These are phyloP conservation scores for Boletus huronensis DNA, from an alignment of 768 basidiomycete genomes.

Conservation along the genomic window DNA sequence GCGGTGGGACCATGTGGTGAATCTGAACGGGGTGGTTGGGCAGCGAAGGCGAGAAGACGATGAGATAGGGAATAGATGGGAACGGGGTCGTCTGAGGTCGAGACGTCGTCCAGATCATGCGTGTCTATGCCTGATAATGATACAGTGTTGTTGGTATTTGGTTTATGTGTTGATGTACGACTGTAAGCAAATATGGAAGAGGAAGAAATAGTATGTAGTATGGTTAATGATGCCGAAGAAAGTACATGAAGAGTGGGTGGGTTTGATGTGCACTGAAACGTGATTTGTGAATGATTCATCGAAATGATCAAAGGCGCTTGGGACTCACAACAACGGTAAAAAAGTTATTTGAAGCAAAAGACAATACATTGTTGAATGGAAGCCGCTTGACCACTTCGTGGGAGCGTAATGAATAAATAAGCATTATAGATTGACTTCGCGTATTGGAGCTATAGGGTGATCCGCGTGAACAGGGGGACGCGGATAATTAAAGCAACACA, in stretches of 20 bases:
- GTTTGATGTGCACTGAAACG: conserved; percentile 50
- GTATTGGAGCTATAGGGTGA: conserved; percentile 20
- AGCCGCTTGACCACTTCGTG: conserved; percentile 52
- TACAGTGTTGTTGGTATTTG: conserved; percentile 39
- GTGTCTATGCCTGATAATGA: conserved; percentile 35
- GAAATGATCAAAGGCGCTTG: neutral
- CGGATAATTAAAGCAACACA: conserved; percentile 18
- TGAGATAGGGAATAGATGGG: conserved; percentile 60
- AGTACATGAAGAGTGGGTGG: conserved; percentile 56
- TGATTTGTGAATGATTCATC: neutral
- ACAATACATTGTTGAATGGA: conserved; percentile 38
- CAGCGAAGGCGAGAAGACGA: conserved; percentile 61
- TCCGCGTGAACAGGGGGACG: conserved; percentile 1
- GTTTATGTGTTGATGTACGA: conserved; percentile 33
- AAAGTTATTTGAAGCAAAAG: conserved; percentile 43
- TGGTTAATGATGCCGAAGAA: conserved; percentile 50
- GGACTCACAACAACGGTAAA: conserved; percentile 58
- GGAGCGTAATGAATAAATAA: conserved; percentile 44
- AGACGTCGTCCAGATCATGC: conserved; percentile 17
- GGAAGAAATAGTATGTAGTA: conserved; percentile 48
- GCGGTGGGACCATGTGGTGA: conserved; percentile 14
- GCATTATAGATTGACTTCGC: conserved; percentile 27
- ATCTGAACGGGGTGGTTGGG: conserved; percentile 32
- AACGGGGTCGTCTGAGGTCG: conserved; percentile 25
- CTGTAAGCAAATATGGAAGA: conserved; percentile 45